Percentiles rank a stretch among this genome's conserved stretches.
Conservation (phyloP, 192 early-diverging fungal genomes). For the Chytriomyces sp. region DNA sequence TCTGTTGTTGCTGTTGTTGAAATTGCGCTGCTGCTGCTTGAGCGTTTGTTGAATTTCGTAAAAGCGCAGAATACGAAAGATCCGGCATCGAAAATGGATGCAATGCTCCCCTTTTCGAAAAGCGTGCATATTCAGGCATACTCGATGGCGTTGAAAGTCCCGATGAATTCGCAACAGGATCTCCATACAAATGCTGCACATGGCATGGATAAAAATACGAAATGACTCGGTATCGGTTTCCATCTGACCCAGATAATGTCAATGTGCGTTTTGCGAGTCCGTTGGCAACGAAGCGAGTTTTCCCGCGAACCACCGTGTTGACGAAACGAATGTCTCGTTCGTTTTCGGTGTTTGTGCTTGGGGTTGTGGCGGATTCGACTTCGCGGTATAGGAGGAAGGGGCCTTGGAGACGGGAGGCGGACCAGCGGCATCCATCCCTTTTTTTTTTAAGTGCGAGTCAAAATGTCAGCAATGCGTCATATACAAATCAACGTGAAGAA, state of each 20-base stretch:
- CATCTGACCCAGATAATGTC: not conserved
- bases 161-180: not conserved
- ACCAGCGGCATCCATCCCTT: not conserved
- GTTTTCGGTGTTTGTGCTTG: not conserved
- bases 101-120: not conserved
- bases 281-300: not conserved
- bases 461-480: too few species aligned
- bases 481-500: too few species aligned
- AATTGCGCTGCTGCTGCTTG: not conserved
- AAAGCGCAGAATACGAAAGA: not conserved
- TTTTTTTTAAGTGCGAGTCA: not conserved
- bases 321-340: not conserved
- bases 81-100: conserved; percentile 4
- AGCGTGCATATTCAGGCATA: not conserved
- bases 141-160: not conserved
- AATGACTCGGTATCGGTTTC: conserved; percentile 10
- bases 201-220: not conserved
- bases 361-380: not conserved
- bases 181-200: not conserved
- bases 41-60: not conserved
- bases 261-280: not conserved
- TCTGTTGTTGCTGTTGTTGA: not conserved
- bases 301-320: not conserved
- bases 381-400: conserved; percentile 18
- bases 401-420: conserved; percentile 8